Conservation (phyloP, 495 filamentous ascomycete genomes). For the Clavariopsis aquatica region DNA sequence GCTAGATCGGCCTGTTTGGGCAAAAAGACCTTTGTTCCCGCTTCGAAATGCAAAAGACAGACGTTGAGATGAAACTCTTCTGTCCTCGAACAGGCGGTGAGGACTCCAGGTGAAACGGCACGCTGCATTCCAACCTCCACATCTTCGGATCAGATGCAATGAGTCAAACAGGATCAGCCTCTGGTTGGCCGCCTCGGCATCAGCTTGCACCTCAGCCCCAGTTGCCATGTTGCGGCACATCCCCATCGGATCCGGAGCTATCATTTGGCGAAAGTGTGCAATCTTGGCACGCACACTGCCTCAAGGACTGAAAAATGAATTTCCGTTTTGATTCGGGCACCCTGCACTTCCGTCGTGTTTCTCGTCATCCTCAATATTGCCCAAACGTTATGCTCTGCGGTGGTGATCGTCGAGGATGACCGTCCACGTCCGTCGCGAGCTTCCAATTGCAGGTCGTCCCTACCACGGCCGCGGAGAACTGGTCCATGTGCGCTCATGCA, state of each 20-base stretch:
- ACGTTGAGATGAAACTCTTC: background rate
- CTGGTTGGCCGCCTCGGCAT: constrained; percentile 3
- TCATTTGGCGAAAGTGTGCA: constrained; percentile 15
- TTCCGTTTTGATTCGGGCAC: too few relatives aligned
- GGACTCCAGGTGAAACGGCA: constrained; percentile 6
- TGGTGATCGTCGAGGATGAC: too few relatives aligned
- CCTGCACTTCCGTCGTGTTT: too few relatives aligned
- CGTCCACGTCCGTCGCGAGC: background rate
- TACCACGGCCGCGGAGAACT: background rate
- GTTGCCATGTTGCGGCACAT: background rate
- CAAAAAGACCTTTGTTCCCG: background rate
- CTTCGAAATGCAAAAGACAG: background rate
- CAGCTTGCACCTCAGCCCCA: constrained; percentile 8
- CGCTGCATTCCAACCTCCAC: background rate
- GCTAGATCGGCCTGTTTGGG: background rate
- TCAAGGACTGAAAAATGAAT: background rate
- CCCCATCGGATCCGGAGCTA: background rate
- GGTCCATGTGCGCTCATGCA: background rate
- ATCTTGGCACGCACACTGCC: constrained; percentile 15
- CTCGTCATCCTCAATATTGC: too few relatives aligned
- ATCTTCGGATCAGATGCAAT: constrained; percentile 8
- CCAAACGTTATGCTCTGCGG: too few relatives aligned
- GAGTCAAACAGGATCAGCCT: constrained; percentile 12
- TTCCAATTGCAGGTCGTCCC: background rate
- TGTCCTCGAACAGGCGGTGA: constrained; percentile 17